Base-by-base conservation (phyloP, 768 basidiomycete genomes). In the Tylopilus subfusipes region DNA sequence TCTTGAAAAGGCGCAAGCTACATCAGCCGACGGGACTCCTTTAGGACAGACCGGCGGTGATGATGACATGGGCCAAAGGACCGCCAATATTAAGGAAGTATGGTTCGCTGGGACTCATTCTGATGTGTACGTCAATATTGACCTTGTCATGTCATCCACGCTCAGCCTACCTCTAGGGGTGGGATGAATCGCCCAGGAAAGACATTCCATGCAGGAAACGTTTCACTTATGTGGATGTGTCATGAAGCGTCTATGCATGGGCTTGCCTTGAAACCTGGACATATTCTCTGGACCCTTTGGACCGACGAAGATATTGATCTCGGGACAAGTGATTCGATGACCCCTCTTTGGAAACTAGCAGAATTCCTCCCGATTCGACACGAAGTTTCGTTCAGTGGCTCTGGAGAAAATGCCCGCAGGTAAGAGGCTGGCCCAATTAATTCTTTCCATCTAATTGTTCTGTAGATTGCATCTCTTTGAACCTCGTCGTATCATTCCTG, bases 161-260 rank as follows among this genome's bases (percentile, higher is more conserved):
- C 53, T 48, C 30, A 48, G 3, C 5, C 11, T 34, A n/a, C 22
- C 25, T 34, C 39, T 25, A 53, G 53, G 11, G 53, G 53, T 27
- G 53, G 53, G n/a, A 53, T 5, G 13, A 42, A 53, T 42, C 53
- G 46, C 24, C 53, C 46, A 1, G 53, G 53, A 21, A 42, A 42
- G 30, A 14, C n/a, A 11, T 53, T 48, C 19, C 53, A 48, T 27
- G 46, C 53, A 13, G 53, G 53, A 34, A 53, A 53, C 27, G 53
- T 53, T 40, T 25, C 53, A 1, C 53, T 53, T 27, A 48, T 53
- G 53, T 53, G 53, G 53, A 53, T 53, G 53, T 38, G 46, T 16
- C 29, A 31, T 5, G 53, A 53, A 13, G 53, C 46, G 9, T 53
- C 53, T 18, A 27, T 8, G 10, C 34, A 8, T 5, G 53, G 53